Conservation (phyloP, 257 asterid genomes). For the Cinchona pubescens region DNA sequence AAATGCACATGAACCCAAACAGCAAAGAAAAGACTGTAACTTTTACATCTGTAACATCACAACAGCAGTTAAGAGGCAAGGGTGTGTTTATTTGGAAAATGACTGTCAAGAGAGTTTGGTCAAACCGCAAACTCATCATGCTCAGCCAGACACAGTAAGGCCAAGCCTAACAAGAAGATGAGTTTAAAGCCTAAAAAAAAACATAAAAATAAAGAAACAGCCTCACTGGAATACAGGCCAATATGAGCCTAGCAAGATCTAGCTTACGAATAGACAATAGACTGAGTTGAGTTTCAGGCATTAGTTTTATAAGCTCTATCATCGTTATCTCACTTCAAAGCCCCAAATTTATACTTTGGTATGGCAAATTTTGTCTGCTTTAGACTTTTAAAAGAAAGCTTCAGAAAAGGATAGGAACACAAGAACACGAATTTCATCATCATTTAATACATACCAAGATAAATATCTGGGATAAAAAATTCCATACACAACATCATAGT, state of each 20-base stretch:
- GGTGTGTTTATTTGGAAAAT: background rate
- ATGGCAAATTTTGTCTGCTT: background rate
- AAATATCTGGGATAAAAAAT: slow-evolving; percentile 70
- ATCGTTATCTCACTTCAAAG: background rate
- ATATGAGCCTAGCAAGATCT: background rate
- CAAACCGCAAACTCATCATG: background rate
- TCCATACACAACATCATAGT: slow-evolving; percentile 88
- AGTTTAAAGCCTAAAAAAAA: background rate
- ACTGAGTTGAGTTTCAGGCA: background rate
- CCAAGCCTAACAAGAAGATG: background rate
- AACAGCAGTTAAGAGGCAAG: background rate
- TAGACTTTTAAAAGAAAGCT: background rate
- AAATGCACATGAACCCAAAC: background rate
- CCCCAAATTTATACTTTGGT: background rate
- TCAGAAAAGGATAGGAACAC: background rate
- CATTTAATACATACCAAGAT: slow-evolving; percentile 52
- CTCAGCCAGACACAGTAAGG: background rate
- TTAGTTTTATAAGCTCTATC: background rate
- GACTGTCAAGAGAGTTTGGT: background rate
- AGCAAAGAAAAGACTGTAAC: background rate
- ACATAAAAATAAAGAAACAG: background rate
- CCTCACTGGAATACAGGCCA: background rate
- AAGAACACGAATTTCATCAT: background rate
- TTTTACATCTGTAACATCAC: background rate
- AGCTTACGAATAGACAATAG: background rate